Conservation (phyloP, 2,329 filamentous ascomycete species). For the Apiospora saccharicola region DNA sequence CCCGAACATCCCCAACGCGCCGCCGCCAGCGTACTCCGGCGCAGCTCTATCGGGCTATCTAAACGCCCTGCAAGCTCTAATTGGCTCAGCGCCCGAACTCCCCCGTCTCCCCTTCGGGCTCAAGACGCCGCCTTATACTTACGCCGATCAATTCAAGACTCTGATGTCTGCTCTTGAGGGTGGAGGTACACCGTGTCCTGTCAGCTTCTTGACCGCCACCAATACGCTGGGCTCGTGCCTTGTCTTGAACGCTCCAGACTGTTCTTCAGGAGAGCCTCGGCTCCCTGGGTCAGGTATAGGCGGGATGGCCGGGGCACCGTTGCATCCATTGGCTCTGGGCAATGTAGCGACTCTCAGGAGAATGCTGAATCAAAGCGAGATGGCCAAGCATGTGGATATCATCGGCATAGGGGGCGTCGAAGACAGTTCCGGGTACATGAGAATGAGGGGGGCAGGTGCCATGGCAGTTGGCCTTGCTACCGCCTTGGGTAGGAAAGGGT, state of each 20-base stretch:
- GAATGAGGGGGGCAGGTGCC: conserved; percentile 74
- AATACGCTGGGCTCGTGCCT: conserved; percentile 78
- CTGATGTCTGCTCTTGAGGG: conserved; percentile 60
- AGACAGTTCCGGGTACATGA: conserved; percentile 65
- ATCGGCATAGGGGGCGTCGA: conserved; percentile 78
- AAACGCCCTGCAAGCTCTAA: conserved; percentile 46
- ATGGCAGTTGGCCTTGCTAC: conserved; percentile 73
- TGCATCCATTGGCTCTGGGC: conserved; percentile 77
- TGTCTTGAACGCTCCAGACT: conserved; percentile 50
- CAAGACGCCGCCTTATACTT: conserved; percentile 81
- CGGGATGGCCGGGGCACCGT: conserved; percentile 73
- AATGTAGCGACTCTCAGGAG: conserved; percentile 74
- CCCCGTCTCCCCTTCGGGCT: conserved; percentile 60
- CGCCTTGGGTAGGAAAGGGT: conserved; percentile 69
- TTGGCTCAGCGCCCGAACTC: conserved; percentile 9
- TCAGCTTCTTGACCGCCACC: conserved; percentile 76
- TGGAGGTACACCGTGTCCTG: conserved; percentile 43
- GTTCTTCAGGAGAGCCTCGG: conserved; percentile 46
- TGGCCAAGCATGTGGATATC: conserved; percentile 63
- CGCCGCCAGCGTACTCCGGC: conserved; percentile 74
- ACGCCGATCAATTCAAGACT: conserved; percentile 68
- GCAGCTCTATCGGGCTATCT: conserved; percentile 63
- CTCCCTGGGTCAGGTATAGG: conserved; percentile 68
- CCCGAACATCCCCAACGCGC: conserved; percentile 73
- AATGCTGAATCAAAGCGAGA: conserved; percentile 59